phyloP scores from a whole-genome alignment of 352 stramenopile genomes.

The Phytophthora multivora region DNA sequence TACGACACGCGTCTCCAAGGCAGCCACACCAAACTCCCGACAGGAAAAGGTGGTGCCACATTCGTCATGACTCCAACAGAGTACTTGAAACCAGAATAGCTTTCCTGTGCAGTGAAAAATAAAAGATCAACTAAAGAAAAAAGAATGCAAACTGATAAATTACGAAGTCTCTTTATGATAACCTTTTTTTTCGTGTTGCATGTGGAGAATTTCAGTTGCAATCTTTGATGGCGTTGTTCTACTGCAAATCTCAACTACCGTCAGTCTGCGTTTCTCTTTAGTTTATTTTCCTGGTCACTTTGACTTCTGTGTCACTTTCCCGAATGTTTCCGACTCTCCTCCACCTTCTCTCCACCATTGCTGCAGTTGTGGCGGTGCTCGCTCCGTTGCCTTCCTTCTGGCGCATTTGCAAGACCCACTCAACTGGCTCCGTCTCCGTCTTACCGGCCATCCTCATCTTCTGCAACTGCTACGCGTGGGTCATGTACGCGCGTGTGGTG shows the following conservation, averaged over 20 bases:
- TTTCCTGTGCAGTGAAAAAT: no score
- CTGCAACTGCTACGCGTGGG: conserved; percentile 57
- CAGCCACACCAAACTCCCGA: conserved; percentile 40
- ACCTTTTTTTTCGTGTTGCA: no score
- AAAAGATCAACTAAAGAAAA: no score
- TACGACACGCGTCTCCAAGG: conserved; percentile 54
- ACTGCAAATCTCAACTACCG: no score
- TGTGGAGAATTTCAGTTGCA: no score
- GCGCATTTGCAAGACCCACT: conserved; percentile 49
- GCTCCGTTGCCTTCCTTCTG: conserved; percentile 53
- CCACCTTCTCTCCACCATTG: conserved; percentile 44
- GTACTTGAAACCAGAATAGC: neutral
- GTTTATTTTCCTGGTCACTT: no score
- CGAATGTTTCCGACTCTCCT: conserved; percentile 3
- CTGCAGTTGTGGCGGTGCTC: conserved; percentile 56
- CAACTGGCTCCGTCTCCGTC: conserved; percentile 43
- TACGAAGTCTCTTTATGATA: no score
- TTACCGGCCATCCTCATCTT: conserved; percentile 55
- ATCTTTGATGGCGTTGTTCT: no score
- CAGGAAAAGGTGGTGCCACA: conserved; percentile 3
- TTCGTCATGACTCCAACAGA: conserved; percentile 7
- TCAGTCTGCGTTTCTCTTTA: neutral
- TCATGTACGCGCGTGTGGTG: conserved; percentile 27
- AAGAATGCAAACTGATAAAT: no score
- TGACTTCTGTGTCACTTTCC: no score